Evolutionary conservation across 1,284 basidiomycete species (phyloP).

Genomic region (Trametes polyzona): DNA sequence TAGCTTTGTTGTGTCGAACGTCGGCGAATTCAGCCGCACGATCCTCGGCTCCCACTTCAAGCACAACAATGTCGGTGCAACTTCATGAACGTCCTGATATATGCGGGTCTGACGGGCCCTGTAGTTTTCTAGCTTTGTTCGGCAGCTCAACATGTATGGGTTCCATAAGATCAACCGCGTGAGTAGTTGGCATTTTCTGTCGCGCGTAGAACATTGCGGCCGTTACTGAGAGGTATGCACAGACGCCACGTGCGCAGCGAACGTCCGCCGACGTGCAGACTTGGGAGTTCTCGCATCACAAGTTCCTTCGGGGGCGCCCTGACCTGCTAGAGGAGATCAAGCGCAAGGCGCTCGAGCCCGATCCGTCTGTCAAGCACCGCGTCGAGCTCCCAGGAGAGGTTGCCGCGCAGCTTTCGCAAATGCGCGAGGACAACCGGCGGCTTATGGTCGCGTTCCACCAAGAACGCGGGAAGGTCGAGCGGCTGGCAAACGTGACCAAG

Average conservation of each 20-base stretch:
- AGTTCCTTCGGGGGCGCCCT: conserved; percentile 80
- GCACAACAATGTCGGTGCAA: conserved; percentile 73
- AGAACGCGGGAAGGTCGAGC: conserved; percentile 52
- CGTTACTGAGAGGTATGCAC: conserved; percentile 22
- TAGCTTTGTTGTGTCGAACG: conserved; percentile 80
- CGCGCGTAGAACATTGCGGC: background rate
- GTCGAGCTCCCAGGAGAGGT: conserved; percentile 82
- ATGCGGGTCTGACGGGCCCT: background rate
- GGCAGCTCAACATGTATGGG: conserved; percentile 91
- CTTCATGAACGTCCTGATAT: conserved; percentile 9
- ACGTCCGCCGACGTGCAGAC: conserved; percentile 80
- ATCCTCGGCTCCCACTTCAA: conserved; percentile 84
- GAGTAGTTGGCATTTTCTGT: conserved; percentile 24
- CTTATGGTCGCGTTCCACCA: conserved; percentile 54
- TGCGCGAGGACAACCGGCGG: conserved; percentile 70
- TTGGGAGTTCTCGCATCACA: conserved; percentile 90
- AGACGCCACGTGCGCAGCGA: conserved; percentile 84
- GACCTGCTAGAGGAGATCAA: conserved; percentile 87
- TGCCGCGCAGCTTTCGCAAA: conserved; percentile 64
- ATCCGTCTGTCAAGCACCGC: conserved; percentile 65
- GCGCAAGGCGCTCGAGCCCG: conserved; percentile 80
- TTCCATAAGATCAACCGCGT: conserved; percentile 86
- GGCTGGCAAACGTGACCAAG: conserved; percentile 43
- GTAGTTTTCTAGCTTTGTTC: conserved; percentile 87
- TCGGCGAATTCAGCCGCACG: conserved; percentile 80